Percentiles rank a stretch among this genome's conserved stretches.
phyloP scores from a whole-genome alignment of 192 early-diverging fungal species.

The Podila clonocystis region DNA sequence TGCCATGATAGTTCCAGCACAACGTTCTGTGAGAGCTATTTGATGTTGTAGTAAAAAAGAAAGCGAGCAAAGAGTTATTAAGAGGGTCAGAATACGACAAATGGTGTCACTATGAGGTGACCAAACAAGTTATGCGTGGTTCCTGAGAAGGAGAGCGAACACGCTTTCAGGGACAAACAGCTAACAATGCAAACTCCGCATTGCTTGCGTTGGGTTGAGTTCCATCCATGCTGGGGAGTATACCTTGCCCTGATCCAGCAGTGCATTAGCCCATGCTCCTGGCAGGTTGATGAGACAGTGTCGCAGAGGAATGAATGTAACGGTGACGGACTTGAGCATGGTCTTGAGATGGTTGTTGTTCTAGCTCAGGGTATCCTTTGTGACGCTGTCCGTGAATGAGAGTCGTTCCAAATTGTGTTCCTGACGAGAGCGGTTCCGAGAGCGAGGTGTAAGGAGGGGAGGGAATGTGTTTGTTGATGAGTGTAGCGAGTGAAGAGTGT shows the following conservation, averaged over 20 bases:
- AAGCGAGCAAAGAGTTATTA: not conserved
- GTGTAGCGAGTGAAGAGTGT: too few relatives aligned
- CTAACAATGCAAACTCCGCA: too few relatives aligned
- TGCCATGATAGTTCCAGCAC: conserved; percentile 66
- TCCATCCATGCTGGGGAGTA: conserved; percentile 16
- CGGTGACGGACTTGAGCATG: conserved; percentile 72
- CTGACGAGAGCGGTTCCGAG: too few relatives aligned
- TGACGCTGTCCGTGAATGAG: not conserved
- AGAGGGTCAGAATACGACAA: not conserved
- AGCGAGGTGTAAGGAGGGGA: too few relatives aligned
- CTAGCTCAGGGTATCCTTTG: not conserved
- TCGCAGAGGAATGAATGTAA: conserved; percentile 69
- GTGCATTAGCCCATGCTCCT: conserved; percentile 73
- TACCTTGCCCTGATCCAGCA: conserved; percentile 78
- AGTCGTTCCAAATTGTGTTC: too few relatives aligned
- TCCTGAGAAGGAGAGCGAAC: too few relatives aligned
- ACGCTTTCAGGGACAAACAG: too few relatives aligned
- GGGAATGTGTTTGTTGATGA: too few relatives aligned
- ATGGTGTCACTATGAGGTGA: not conserved
- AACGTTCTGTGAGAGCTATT: conserved; percentile 67
- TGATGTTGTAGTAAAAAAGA: not conserved
- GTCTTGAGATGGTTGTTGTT: not conserved
- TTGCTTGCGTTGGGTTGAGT: too few relatives aligned
- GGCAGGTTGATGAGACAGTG: conserved; percentile 83
- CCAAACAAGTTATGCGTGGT: not conserved